Evolutionary conservation across 1,139 yeast genomes (phyloP).

Genomic region (Pneumocystis oryctolagi): DNA sequence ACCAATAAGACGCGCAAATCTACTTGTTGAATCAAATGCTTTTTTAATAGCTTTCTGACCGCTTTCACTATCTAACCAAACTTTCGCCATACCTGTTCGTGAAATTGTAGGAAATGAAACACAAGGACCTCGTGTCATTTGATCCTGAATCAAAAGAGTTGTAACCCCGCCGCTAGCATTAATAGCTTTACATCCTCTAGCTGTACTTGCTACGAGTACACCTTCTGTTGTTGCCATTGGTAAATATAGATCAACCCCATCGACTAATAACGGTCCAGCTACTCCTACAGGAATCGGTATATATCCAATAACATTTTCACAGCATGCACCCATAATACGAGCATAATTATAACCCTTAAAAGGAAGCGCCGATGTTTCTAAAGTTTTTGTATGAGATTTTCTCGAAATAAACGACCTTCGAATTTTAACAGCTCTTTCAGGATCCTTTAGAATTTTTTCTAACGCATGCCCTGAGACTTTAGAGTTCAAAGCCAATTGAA

Average conservation of each 20-base stretch:
- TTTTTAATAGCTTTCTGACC: slow-evolving; percentile 70
- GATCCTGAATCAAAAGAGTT: slow-evolving; percentile 86
- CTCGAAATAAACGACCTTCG: slow-evolving; percentile 85
- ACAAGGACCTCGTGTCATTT: slow-evolving; percentile 99
- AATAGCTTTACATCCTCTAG: slow-evolving; percentile 98
- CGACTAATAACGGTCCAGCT: slow-evolving; percentile 90
- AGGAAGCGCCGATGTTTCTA: slow-evolving; percentile 61
- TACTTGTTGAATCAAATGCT: slow-evolving; percentile 90
- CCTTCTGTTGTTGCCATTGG: slow-evolving; percentile 99
- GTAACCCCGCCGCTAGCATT: slow-evolving; percentile 93
- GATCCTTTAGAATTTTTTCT: slow-evolving; percentile 78
- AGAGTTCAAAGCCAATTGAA: slow-evolving; percentile 54
- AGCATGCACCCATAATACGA: slow-evolving; percentile 95
- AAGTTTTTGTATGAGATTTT: slow-evolving; percentile 66
- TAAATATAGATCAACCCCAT: slow-evolving; percentile 69
- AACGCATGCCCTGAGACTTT: slow-evolving; percentile 83
- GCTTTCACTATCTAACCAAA: slow-evolving; percentile 91
- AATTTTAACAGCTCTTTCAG: slow-evolving; percentile 77
- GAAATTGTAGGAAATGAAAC: slow-evolving; percentile 67
- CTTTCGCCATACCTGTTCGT: slow-evolving; percentile 88
- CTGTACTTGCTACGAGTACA: slow-evolving; percentile 91
- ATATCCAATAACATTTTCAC: slow-evolving; percentile 94
- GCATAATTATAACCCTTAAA: slow-evolving; percentile 76
- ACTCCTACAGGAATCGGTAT: slow-evolving; percentile 95
- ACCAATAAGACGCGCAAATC: slow-evolving; percentile 88